Base-by-base conservation (phyloP, 2,329 filamentous ascomycete genomes). In the Pseudogymnoascus pannorum region DNA sequence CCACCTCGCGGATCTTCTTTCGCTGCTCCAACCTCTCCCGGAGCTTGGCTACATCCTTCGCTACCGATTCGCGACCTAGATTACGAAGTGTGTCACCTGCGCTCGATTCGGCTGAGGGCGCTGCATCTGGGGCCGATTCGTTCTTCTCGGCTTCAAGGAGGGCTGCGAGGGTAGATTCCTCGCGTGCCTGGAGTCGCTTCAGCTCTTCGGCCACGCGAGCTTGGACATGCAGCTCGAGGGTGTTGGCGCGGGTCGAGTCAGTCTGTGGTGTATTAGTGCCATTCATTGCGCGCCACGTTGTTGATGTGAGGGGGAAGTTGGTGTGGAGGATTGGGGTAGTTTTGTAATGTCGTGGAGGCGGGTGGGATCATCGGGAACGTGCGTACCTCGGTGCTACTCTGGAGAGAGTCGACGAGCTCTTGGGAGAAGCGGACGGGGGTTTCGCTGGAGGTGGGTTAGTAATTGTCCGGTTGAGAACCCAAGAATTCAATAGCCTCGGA, bases 141-240 rank as follows among this genome's bases (percentile, higher is more conserved):
- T 70, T 66, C 1, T 61, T 36, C n/a, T 63, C 65, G 0, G 65
- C 72, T 61, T 84, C 78, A 64, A 87, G 76, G 64, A 90, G 83
- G 62, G 85, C 78, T 67, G 81, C 79, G 66, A 96, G 86, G 63
- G 86, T 84, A 58, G 86, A 81, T 66, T 84, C 77, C 73, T 93
- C 88, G 68, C 87, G 79, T 66, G 85, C 81, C 73, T 87, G 87
- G 66, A 96, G 85, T 68, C 87, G 87, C 75, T 88, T 86, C 67
- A 97, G 90, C 77, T 97, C 92, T 70, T 86, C 81, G 70, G 88
- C 85, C 64, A 97, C 91, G 75, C 93, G 92, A 72, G 85, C 79
- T 79, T 97, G 92, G 75, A 96, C 87, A 70, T 93, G 88, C 66
- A 94, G 85, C 78, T 97, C 93, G 74, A 91, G 79, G 71, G 87